Conservation (phyloP, 1,139 yeast genomes). For the Suhomyces coccinellae region DNA sequence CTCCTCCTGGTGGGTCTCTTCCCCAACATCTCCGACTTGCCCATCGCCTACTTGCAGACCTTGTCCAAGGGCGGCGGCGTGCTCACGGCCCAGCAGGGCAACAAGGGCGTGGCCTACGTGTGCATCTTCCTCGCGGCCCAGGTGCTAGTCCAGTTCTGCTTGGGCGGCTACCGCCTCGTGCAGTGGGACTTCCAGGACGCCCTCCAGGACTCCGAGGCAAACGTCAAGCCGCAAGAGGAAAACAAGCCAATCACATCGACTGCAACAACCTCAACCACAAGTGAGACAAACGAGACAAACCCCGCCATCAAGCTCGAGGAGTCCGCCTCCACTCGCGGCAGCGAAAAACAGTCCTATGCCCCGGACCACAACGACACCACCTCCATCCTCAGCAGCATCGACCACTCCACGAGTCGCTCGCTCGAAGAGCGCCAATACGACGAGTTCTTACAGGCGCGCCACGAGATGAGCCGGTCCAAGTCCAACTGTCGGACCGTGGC, state of each 20-base stretch:
- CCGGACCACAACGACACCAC: slow-evolving; percentile 3
- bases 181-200: slow-evolving; percentile 63
- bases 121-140: slow-evolving; percentile 78
- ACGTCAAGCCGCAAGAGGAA: neutral
- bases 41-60: slow-evolving; percentile 86
- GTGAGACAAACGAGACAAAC: neutral
- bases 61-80: slow-evolving; percentile 62
- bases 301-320: neutral
- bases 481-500: slow-evolving; percentile 14
- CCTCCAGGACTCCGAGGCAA: slow-evolving; percentile 11
- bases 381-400: slow-evolving; percentile 9
- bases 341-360: neutral
- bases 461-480: slow-evolving; percentile 13
- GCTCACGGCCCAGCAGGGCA: slow-evolving; percentile 59
- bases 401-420: neutral
- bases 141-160: slow-evolving; percentile 67
- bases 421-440: slow-evolving; percentile 20
- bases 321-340: neutral
- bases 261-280: no score
- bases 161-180: slow-evolving; percentile 73
- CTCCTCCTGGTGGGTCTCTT: slow-evolving; percentile 64
- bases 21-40: slow-evolving; percentile 76
- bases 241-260: no score
- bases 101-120: slow-evolving; percentile 82
- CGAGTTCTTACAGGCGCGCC: slow-evolving; percentile 20